Percentiles rank a stretch among this genome's conserved stretches.
Conservation (phyloP, 352 stramenopile genomes). For the Globisporangium spiculum region DNA sequence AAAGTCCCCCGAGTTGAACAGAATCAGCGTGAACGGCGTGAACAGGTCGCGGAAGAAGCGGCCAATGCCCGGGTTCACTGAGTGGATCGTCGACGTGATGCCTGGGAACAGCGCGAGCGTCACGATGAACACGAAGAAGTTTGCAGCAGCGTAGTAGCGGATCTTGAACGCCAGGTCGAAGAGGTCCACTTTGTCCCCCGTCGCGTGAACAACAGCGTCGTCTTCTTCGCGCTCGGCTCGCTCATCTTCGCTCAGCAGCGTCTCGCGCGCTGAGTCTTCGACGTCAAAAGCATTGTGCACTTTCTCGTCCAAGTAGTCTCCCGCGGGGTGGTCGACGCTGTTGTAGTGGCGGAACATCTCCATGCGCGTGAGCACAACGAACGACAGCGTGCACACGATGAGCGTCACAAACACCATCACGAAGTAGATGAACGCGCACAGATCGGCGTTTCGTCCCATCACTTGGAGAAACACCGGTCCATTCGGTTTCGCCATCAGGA, state of each 20-base stretch:
- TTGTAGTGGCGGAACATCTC: slow-evolving; percentile 69
- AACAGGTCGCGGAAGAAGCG: slow-evolving; percentile 68
- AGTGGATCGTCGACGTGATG: slow-evolving; percentile 71
- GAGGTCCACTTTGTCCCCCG: slow-evolving; percentile 36
- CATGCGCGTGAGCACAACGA: slow-evolving; percentile 58
- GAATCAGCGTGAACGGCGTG: slow-evolving; percentile 68
- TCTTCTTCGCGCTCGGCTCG: slow-evolving; percentile 8
- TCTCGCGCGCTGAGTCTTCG: slow-evolving; percentile 35
- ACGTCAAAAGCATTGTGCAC: slow-evolving; percentile 10
- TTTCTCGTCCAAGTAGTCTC: slow-evolving; percentile 19
- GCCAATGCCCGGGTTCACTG: slow-evolving; percentile 36
- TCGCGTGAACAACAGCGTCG: slow-evolving; percentile 1
- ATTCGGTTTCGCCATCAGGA: slow-evolving; percentile 42
- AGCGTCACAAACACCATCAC: slow-evolving; percentile 69
- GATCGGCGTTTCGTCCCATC: slow-evolving; percentile 38
- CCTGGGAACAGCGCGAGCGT: slow-evolving; percentile 76
- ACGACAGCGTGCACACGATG: slow-evolving; percentile 47
- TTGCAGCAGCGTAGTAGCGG: slow-evolving; percentile 48
- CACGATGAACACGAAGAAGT: slow-evolving; percentile 78
- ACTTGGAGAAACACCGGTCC: slow-evolving; percentile 14
- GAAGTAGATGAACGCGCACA: slow-evolving; percentile 80
- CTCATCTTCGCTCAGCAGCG: slow-evolving; percentile 27
- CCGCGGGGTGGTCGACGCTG: slow-evolving; percentile 35
- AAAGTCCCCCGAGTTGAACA: slow-evolving; percentile 80
- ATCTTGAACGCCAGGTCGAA: slow-evolving; percentile 59